A percentile compares a stretch with the other conserved stretches of the same genome.
Conservation (phyloP, 805 yeast species). For the Candida chauliodis region DNA sequence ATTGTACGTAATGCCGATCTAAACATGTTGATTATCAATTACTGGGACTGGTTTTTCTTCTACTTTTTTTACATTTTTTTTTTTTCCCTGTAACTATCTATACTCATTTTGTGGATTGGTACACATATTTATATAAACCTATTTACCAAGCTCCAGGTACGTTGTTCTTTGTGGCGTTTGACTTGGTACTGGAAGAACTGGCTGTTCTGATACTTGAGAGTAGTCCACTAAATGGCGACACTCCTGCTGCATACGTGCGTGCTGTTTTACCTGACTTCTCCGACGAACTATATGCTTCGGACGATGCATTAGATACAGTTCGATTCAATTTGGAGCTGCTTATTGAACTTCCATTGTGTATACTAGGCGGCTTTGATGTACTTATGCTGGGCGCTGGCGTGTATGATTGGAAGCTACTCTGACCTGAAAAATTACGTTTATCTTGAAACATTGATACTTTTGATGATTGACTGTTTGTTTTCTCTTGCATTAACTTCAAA, state of each 20-base stretch:
- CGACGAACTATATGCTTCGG: not conserved
- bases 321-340: constrained; percentile 1
- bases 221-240: constrained; percentile 1
- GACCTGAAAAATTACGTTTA: constrained; percentile 4
- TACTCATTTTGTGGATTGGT: not conserved
- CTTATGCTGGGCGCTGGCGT: not conserved
- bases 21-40: constrained; percentile 40
- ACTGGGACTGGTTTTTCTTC: constrained; percentile 11
- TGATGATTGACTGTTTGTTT: constrained; percentile 10
- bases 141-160: not conserved
- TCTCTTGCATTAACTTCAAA: constrained; percentile 27
- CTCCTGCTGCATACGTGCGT: not conserved
- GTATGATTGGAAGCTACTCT: not conserved
- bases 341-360: not conserved
- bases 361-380: not conserved
- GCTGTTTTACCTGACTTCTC: constrained; percentile 1
- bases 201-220: not conserved
- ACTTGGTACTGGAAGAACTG: not conserved
- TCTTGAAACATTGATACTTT: constrained; percentile 6
- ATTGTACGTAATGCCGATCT: constrained; percentile 49
- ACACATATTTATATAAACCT: not conserved
- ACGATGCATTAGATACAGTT: constrained; percentile 3
- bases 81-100: not conserved
- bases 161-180: not conserved
- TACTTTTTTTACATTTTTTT: not conserved